Base-by-base conservation (phyloP, 768 basidiomycete genomes). In the Chalciporus pseudorubinellus region DNA sequence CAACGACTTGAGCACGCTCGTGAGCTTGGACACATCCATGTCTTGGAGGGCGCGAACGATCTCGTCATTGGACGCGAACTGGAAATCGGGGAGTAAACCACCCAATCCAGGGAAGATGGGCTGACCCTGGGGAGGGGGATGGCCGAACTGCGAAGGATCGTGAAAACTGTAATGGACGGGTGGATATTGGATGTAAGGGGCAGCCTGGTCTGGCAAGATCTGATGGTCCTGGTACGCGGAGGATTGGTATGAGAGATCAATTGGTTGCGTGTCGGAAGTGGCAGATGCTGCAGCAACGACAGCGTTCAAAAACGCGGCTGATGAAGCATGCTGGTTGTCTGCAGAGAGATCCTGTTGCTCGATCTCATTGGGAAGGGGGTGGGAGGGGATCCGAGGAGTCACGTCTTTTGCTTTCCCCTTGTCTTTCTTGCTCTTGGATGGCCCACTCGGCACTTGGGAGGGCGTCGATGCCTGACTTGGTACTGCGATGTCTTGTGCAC, bases 41-140 rank as follows among this genome's bases (percentile, higher is more conserved):
- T 84, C 81, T 63, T 90, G 87, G 44, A 91, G 68, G 11, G 81
- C 82, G 29, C 83, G 86, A 39, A 90, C 70, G 40, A 91, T 79
- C 53, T 89, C 85, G 43, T 91, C 89, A 59, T 81, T 87, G 21
- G 85, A 85, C 12, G 76, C 74, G 49, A 71, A 71, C 22, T 64
- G 67, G n/a, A 77, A 62, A 21, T 73, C 74, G 14, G 72, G 69
- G 36, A 71, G 53, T 4, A 61, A 57, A 2, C 51, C 57, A 13
- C 46, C 57, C 6, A 65, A 24, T 24, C 50, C 47, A 12, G 64
- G 58, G 44, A 59, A 68, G 45, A 46, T 52, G 67, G 57, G 61
- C 54, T 57, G 71, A 48, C 52, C 67, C n/a, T 60, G 63, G 14
- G 64, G 60, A 22, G 58, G 52, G 6, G 66, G 56, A 24, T 61